Conservation (phyloP, 23 red algal species). For the Agarophyton chilense region DNA sequence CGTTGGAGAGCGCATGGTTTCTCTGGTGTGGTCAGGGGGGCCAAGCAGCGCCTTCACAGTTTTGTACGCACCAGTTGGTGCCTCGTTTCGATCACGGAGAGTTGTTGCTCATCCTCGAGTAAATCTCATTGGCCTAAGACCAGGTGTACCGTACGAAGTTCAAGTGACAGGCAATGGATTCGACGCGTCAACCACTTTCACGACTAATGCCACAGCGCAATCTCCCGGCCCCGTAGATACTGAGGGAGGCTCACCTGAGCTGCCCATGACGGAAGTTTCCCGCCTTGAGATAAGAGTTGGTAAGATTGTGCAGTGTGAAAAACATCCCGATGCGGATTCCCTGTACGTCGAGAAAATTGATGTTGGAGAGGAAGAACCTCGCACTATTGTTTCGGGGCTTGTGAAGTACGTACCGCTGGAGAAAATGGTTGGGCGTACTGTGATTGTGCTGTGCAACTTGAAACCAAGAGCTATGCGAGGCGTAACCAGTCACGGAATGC, state of each 20-base stretch:
- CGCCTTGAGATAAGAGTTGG: constrained; percentile 82
- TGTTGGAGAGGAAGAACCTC: constrained; percentile 60
- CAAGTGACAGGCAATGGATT: constrained; percentile 26
- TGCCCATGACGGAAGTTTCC: constrained; percentile 83
- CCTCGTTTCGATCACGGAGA: constrained; percentile 27
- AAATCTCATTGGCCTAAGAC: constrained; percentile 21
- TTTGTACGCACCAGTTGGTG: constrained; percentile 29
- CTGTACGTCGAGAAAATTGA: constrained; percentile 81
- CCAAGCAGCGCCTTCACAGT: constrained; percentile 42
- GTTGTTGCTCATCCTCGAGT: constrained; percentile 58
- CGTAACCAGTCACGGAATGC: constrained; percentile 73
- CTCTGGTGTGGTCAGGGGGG: constrained; percentile 23
- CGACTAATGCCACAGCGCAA: constrained; percentile 40
- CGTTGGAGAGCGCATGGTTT: constrained; percentile 33
- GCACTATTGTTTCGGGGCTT: constrained; percentile 80
- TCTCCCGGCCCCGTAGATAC: neutral
- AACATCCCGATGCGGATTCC: constrained; percentile 78
- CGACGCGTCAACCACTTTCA: constrained; percentile 41
- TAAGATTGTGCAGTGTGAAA: constrained; percentile 45
- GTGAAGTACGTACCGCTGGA: constrained; percentile 63
- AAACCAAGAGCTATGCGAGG: constrained; percentile 85
- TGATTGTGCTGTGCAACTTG: constrained; percentile 79
- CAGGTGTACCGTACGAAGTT: constrained; percentile 37
- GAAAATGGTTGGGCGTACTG: constrained; percentile 64
- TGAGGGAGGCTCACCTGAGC: neutral